These are phyloP conservation scores for Cladochytrium replicatum DNA, from an alignment of 192 early-diverging fungal genomes.

Conservation along the genomic window DNA sequence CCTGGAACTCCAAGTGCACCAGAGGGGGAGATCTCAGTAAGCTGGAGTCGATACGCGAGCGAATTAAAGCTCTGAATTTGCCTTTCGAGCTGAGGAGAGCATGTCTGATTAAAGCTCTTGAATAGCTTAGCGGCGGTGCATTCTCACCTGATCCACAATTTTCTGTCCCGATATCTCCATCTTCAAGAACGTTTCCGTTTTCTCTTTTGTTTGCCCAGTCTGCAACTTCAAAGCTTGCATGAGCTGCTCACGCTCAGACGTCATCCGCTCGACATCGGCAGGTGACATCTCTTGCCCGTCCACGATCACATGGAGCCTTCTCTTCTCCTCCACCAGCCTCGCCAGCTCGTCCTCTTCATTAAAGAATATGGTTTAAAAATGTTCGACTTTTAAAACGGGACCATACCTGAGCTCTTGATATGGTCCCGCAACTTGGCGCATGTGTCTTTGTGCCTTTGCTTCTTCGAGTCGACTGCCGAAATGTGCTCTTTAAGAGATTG, in stretches of 20 bases:
- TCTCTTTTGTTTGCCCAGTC: conserved; percentile 46
- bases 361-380: no score
- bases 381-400: no score
- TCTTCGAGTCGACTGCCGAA: no score
- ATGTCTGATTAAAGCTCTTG: neutral
- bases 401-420: no score
- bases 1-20: no score
- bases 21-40: conserved; percentile 8
- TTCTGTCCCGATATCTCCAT: conserved; percentile 60
- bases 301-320: conserved; percentile 47
- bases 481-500: no score
- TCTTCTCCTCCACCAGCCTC: conserved; percentile 42
- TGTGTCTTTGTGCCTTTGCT: no score
- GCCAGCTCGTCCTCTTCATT: conserved; percentile 35
- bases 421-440: no score
- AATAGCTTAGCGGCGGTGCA: no score
- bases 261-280: conserved; percentile 74
- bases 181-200: conserved; percentile 49
- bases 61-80: conserved; percentile 43
- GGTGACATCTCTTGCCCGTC: conserved; percentile 67
- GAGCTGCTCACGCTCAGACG: conserved; percentile 61
- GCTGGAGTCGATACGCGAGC: conserved; percentile 27
- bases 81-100: conserved; percentile 36
- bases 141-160: conserved; percentile 46
- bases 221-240: conserved; percentile 36